phyloP scores from a whole-genome alignment of 176 grass and related monocot species.

The Leersia perrieri region DNA sequence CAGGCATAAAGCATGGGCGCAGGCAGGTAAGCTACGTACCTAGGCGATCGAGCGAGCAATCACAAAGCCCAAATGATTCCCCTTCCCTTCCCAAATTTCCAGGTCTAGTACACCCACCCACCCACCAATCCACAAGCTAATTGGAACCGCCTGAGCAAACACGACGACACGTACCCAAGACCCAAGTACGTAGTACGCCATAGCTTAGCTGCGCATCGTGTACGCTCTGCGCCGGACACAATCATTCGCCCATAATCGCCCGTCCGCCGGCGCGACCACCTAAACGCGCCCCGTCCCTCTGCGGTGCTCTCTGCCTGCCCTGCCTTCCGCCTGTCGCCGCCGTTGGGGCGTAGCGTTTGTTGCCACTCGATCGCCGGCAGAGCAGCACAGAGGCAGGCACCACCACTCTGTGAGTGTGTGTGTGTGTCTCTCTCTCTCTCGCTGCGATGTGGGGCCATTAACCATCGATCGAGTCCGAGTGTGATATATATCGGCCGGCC shows the following conservation, averaged over 20 bases:
- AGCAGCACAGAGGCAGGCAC: too few species aligned
- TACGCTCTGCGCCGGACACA: conserved; percentile 31
- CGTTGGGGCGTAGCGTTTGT: not conserved
- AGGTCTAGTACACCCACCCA: not conserved
- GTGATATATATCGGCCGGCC: too few species aligned
- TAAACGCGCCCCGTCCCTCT: not conserved
- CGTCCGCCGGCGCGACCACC: not conserved
- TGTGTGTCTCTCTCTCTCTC: not conserved
- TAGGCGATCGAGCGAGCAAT: too few species aligned
- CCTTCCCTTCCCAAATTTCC: not conserved
- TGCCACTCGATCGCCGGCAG: not conserved
- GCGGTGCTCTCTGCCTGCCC: too few species aligned
- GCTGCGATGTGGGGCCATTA: not conserved
- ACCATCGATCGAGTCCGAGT: too few species aligned
- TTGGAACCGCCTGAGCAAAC: not conserved
- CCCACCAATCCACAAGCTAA: too few species aligned
- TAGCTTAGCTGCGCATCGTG: not conserved
- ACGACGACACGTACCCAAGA: not conserved
- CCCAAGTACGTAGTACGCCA: not conserved
- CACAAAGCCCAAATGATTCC: conserved; percentile 12
- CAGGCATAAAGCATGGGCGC: not conserved
- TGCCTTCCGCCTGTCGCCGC: not conserved
- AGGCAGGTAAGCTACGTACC: not conserved
- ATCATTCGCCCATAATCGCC: conserved; percentile 45
- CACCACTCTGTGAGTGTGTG: too few species aligned